Evolutionary conservation across 352 stramenopile species (phyloP).

Genomic region (Pythium graminicola): DNA sequence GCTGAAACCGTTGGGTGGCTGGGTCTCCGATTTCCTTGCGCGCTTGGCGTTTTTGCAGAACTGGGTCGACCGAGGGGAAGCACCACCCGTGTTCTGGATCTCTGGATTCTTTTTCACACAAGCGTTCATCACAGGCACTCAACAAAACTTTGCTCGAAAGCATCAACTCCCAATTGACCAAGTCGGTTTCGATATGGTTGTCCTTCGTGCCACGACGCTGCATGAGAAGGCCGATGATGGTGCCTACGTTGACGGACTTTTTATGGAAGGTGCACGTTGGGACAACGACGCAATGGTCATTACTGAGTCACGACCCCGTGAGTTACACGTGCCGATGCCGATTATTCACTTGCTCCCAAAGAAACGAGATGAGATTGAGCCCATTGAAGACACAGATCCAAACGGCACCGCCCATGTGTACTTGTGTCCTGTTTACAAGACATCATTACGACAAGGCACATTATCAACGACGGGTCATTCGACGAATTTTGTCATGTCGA

Average conservation of each 20-base stretch:
- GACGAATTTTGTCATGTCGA: conserved; percentile 95
- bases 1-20: conserved; percentile 88
- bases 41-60: conserved; percentile 72
- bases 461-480: conserved; percentile 92
- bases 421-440: conserved; percentile 91
- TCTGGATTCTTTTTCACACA: conserved; percentile 94
- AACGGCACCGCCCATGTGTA: conserved; percentile 88
- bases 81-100: conserved; percentile 90
- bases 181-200: conserved; percentile 84
- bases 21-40: conserved; percentile 88
- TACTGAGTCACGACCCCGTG: conserved; percentile 72
- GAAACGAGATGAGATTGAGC: conserved; percentile 73
- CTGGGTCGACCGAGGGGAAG: conserved; percentile 71
- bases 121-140: conserved; percentile 91
- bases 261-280: conserved; percentile 89
- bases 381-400: conserved; percentile 86
- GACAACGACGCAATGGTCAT: conserved; percentile 58
- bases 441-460: conserved; percentile 84
- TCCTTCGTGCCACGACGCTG: conserved; percentile 48
- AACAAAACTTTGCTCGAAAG: conserved; percentile 91
- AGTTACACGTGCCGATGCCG: conserved; percentile 85
- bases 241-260: conserved; percentile 86
- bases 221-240: conserved; percentile 70
- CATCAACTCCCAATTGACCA: conserved; percentile 89
- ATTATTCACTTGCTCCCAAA: conserved; percentile 82